Evolutionary conservation across 228 moss, liverwort and hornwort genomes (phyloP), one percentile per base, ranked within the genome.

Genomic region (Sphagnum magellanicum): DNA sequence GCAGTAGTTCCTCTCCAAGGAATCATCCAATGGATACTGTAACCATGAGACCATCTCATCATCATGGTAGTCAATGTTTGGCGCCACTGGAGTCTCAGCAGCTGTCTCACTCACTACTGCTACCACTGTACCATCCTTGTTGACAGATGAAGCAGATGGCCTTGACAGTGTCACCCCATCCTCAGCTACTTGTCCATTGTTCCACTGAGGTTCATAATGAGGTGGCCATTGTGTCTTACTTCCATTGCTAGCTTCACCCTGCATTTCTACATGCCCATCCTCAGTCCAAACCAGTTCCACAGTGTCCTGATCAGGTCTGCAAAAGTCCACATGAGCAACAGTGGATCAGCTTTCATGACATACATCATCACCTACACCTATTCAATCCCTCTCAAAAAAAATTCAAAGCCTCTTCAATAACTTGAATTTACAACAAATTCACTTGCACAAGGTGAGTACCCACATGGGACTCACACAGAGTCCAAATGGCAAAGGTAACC

Each of bases 11-110:
- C 51, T 78, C 68, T 95, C 95, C 64, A 92, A 74, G 16, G 77
- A 66, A 15, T 82, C 85, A 74, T 95, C 95, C 49, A 95, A 62
- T 16, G 90, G 89, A 66, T 90, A 92, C 74, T 90, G 90, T 10
- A 92, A 62, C 87, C 87, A 95, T 13, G 78, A 84, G 5, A 81
- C 78, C 92, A 95, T 89, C 75, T 95, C 95, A 7, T 95, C 92
- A 0, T 87, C 87, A 3, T 73, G 72, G 52, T 60, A 53, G 8
- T 79, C 71, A 48, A 72, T 11, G 67, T 5, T 71, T 0, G 67
- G 72, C 4, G 51, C 51, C 16, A 72, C 52, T 10, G 83, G 71
- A 10, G 76, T 48, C 50, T 87, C 92, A 46, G 84, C 60, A 5
- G 65, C 62, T 9, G 84, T 71, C 12, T 87, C 89, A 63, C 75